Evolutionary conservation across 2,329 filamentous ascomycete species (phyloP).

Genomic region (Sodiomyces alkalinus): DNA sequence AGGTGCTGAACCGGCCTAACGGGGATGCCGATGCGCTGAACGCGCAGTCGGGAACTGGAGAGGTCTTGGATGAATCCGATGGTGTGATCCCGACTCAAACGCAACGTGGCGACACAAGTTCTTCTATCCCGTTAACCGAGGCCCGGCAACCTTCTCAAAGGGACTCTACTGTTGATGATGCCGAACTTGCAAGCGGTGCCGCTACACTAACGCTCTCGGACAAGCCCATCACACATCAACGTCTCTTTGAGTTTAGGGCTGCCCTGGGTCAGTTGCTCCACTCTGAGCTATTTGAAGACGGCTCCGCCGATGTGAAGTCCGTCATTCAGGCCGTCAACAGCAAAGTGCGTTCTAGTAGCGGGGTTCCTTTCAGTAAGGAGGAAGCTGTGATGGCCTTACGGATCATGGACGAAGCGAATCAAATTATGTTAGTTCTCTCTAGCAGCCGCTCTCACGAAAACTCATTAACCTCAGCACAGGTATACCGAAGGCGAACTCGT

Average conservation of each 20-base stretch:
- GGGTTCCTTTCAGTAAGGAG: constrained; percentile 47
- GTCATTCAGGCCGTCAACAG: constrained; percentile 70
- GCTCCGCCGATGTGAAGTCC: constrained; percentile 60
- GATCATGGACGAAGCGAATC: constrained; percentile 68
- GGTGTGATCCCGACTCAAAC: no score
- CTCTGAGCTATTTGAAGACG: constrained; percentile 72
- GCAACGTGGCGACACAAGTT: no score
- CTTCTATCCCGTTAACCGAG: no score
- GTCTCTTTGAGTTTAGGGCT: constrained; percentile 62
- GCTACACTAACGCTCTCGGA: constrained; percentile 26
- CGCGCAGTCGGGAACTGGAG: no score
- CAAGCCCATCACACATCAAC: constrained; percentile 39
- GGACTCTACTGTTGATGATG: no score
- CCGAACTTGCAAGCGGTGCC: constrained; percentile 25
- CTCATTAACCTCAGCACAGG: constrained; percentile 19
- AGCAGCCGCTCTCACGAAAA: background rate
- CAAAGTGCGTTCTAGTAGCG: constrained; percentile 37
- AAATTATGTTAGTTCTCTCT: constrained; percentile 55
- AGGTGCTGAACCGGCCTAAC: no score
- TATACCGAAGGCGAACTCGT: constrained; percentile 48
- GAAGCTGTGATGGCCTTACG: constrained; percentile 69
- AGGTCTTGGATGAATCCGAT: no score
- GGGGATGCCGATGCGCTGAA: no score
- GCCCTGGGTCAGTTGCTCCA: constrained; percentile 73
- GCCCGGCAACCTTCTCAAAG: no score